Percentiles rank a stretch among this genome's conserved stretches.
phyloP scores from a whole-genome alignment of 495 filamentous ascomycete genomes.

The Xylaria curta region DNA sequence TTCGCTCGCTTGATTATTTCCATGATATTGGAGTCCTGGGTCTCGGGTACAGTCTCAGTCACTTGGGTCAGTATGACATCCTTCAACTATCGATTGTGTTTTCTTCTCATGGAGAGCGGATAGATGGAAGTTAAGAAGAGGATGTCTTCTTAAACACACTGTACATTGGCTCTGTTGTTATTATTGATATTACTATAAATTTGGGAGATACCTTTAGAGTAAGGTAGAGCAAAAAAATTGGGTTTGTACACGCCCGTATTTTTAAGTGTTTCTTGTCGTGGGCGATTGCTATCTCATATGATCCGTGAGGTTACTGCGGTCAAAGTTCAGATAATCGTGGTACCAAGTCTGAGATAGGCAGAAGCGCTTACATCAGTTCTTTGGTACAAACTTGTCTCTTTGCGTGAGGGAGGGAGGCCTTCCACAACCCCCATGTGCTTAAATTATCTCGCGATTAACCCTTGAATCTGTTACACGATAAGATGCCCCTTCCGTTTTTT shows the following conservation, averaged over 20 bases:
- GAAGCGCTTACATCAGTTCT: neutral
- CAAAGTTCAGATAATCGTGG: neutral
- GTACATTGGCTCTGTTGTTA: neutral
- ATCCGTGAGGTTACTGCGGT: too few relatives aligned
- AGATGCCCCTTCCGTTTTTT: neutral
- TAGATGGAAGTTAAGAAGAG: neutral
- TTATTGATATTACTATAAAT: neutral
- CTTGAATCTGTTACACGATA: neutral
- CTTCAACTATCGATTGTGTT: neutral
- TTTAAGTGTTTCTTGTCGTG: neutral
- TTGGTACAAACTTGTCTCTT: too few relatives aligned
- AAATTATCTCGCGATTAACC: neutral
- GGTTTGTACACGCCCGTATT: neutral
- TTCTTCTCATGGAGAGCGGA: neutral
- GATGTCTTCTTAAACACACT: neutral
- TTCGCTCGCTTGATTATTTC: too few relatives aligned
- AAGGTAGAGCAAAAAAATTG: neutral
- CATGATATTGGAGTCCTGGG: too few relatives aligned
- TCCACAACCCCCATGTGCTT: neutral
- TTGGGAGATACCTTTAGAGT: neutral
- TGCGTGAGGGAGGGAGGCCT: neutral
- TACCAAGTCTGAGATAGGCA: neutral
- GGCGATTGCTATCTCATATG: too few relatives aligned
- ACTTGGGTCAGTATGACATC: too few relatives aligned
- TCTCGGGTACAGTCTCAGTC: too few relatives aligned